Evolutionary conservation across 176 grass and related monocot genomes (phyloP), one percentile per base, ranked within the genome.

Genomic region (Urochloa ruziziensis): DNA sequence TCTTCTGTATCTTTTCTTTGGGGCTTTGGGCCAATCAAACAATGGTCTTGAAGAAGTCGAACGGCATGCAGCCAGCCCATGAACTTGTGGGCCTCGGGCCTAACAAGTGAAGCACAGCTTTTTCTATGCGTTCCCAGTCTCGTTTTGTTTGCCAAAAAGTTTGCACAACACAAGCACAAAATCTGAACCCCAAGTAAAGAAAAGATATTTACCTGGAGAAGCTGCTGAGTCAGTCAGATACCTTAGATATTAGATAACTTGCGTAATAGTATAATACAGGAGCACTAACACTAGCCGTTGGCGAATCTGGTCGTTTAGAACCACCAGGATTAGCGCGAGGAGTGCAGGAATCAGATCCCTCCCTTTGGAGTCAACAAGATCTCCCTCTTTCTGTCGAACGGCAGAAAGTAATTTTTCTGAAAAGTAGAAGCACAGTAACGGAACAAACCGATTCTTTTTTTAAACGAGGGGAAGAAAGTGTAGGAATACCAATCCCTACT

Each of bases 291-390:
- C 16, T 60, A 49, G 32, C 37, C 23, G 40, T 21, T 81, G 58
- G 21, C 35, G 69, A 86, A 86, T 74, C 78, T 58, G 33, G 75
- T 23, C 28, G 58, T 52, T 54, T 24, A 15, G 35, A 49, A 59
- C 39, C 39, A 80, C 60, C 69, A 13, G 13, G 59, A 84, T 80
- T 48, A 75, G 67, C 54, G 37, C 7, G 2, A 36, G 15, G 3
- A 78, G 42, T 47, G 44, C 43, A 39, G 51, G 82, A 84, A 89
- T 84, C 37, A 13, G 39, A 84, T 89, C 68, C 51, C 10, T 25
- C 36, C 44, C 36, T 89, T 74, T 65, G 4, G n/a, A 40, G 75
- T 58, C 75, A 89, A 61, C 58, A 74, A 9, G 60, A 84, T 62
- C 18, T 18, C n/a, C 60, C 49, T 68, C 82, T 89, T 51, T 69